Evolutionary conservation across 192 early-diverging fungal species (phyloP).

Genomic region (Coemansia javaensis): DNA sequence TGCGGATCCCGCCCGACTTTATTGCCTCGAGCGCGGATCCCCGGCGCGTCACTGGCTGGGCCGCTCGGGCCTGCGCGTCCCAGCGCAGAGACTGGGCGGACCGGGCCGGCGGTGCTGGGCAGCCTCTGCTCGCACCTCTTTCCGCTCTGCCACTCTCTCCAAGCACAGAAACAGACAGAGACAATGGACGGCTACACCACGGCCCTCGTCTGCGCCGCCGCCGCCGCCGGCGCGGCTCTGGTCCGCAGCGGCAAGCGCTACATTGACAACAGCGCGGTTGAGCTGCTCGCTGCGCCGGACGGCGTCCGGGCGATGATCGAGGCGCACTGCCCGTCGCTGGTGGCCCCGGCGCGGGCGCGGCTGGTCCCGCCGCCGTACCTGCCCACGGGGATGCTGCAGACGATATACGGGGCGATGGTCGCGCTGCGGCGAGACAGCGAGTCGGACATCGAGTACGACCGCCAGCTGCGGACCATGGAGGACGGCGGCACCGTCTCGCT

Average conservation of each 20-base stretch:
- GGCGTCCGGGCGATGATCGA: constrained; percentile 5
- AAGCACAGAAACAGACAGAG: too few relatives aligned
- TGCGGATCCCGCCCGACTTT: too few relatives aligned
- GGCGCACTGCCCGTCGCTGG: constrained; percentile 51
- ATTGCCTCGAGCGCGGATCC: too few relatives aligned
- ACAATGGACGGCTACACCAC: too few relatives aligned
- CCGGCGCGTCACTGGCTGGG: too few relatives aligned
- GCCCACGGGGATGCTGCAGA: constrained; percentile 73
- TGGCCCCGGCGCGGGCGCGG: constrained; percentile 28
- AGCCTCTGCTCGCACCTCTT: too few relatives aligned
- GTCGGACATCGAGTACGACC: constrained; percentile 15
- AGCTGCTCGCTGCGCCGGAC: background rate
- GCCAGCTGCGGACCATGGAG: constrained; percentile 53
- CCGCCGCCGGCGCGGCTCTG: constrained; percentile 2
- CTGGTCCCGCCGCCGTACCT: constrained; percentile 73
- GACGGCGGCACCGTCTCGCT: constrained; percentile 81
- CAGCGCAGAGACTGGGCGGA: background rate
- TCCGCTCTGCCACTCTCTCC: too few relatives aligned
- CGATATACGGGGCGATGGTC: constrained; percentile 37
- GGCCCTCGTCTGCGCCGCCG: background rate
- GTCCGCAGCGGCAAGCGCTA: constrained; percentile 3
- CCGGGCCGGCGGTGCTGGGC: background rate
- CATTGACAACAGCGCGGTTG: constrained; percentile 2
- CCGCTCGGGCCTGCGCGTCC: too few relatives aligned
- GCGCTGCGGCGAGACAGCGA: constrained; percentile 31